Evolutionary conservation across 805 yeast genomes (phyloP).

Genomic region (Cyberlindnera maritima): DNA sequence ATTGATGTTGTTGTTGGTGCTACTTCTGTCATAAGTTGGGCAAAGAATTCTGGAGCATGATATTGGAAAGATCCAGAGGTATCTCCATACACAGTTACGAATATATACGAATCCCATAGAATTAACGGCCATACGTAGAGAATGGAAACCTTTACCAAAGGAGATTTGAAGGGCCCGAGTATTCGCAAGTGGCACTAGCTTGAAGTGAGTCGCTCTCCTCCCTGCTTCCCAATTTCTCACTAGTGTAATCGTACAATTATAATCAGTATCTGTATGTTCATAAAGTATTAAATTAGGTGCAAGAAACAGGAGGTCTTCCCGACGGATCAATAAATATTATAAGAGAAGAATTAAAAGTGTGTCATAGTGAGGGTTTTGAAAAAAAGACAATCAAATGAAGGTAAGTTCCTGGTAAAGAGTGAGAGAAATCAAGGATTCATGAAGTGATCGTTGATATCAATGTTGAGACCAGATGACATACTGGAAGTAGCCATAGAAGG

Average conservation of each 20-base stretch:
- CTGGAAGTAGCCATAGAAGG: slow-evolving; percentile 46
- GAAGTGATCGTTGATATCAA: slow-evolving; percentile 29
- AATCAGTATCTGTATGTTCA: slow-evolving; percentile 8
- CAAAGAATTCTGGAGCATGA: slow-evolving; percentile 10
- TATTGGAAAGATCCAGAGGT: too few species aligned
- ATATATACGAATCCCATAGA: too few species aligned
- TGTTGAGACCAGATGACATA: slow-evolving; percentile 28
- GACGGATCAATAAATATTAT: background rate
- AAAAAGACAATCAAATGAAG: background rate
- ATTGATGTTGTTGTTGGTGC: slow-evolving; percentile 68
- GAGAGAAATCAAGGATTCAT: slow-evolving; percentile 23
- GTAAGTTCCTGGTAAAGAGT: too few species aligned
- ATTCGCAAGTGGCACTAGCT: too few species aligned
- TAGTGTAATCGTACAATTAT: slow-evolving; percentile 35
- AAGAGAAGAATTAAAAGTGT: background rate
- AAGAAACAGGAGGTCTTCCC: too few species aligned
- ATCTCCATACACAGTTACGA: too few species aligned
- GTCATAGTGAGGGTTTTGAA: background rate
- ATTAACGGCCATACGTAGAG: too few species aligned
- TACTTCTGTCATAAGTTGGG: slow-evolving; percentile 45
- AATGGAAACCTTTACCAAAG: too few species aligned
- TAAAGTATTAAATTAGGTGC: background rate
- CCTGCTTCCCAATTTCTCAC: too few species aligned
- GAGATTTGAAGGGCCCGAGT: too few species aligned
- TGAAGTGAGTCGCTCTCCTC: too few species aligned